phyloP scores from a whole-genome alignment of 768 basidiomycete genomes.

The Sarcomyxa edulis region DNA sequence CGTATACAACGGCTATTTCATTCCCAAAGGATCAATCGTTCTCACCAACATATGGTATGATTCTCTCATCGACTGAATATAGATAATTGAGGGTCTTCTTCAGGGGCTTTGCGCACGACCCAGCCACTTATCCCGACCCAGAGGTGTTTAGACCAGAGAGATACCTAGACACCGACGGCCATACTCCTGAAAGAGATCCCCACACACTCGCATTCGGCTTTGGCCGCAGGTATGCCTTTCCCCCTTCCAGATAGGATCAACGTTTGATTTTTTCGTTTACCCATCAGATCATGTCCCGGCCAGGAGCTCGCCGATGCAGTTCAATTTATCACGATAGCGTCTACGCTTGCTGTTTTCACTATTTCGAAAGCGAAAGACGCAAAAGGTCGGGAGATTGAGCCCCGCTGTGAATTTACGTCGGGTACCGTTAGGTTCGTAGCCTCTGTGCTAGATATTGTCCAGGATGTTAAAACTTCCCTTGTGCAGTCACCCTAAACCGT shows the following conservation, averaged over 20 bases:
- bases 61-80: neutral
- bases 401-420: no score
- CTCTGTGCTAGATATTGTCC: no score
- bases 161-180: conserved; percentile 6
- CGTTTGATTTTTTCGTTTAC: no score
- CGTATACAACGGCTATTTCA: conserved; percentile 53
- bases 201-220: conserved; percentile 3
- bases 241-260: no score
- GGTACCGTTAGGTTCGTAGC: no score
- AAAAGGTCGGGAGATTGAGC: neutral
- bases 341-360: neutral
- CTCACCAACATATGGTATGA: conserved; percentile 47
- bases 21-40: conserved; percentile 52
- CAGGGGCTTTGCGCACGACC: no score
- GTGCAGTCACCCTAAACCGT: no score
- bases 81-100: no score
- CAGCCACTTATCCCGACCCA: conserved; percentile 3
- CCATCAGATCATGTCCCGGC: neutral
- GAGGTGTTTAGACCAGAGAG: conserved; percentile 4
- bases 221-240: conserved; percentile 6
- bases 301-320: neutral
- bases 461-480: no score
- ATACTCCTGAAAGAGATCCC: neutral
- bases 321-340: neutral
- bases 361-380: neutral